These are phyloP conservation scores for Hippophae gyantsensis DNA, from an alignment of 306 rosid genomes.

Conservation along the genomic window DNA sequence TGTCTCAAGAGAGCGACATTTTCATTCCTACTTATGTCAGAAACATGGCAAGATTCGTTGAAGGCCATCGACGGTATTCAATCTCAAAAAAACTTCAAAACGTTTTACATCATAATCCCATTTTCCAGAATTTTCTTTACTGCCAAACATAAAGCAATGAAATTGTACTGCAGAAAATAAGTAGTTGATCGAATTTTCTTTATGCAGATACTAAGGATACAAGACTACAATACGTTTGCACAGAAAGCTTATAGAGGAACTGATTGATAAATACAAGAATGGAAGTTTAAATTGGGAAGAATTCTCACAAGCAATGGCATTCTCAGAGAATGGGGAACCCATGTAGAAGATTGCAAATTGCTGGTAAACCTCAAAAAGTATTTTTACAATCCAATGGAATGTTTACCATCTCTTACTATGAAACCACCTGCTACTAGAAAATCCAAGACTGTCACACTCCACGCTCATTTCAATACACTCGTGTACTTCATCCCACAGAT, in stretches of 20 bases:
- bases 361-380: slow-evolving; percentile 30
- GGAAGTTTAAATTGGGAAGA: slow-evolving; percentile 38
- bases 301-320: slow-evolving; percentile 28
- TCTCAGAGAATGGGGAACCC: slow-evolving; percentile 28
- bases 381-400: too few species aligned
- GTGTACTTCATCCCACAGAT: too few species aligned
- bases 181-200: not conserved
- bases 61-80: slow-evolving; percentile 71
- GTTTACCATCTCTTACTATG: too few species aligned
- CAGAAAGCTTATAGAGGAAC: slow-evolving; percentile 19
- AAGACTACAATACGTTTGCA: slow-evolving; percentile 24
- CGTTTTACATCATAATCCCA: not conserved
- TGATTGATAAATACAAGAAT: slow-evolving; percentile 26
- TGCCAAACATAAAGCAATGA: too few species aligned
- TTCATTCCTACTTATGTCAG: slow-evolving; percentile 79
- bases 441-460: too few species aligned
- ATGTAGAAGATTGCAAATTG: slow-evolving; percentile 17
- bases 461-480: too few species aligned
- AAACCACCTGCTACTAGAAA: too few species aligned
- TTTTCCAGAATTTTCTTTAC: not conserved
- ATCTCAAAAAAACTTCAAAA: not conserved
- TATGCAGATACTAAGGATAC: slow-evolving; percentile 26
- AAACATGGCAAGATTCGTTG: slow-evolving; percentile 86
- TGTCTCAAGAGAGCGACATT: slow-evolving; percentile 76
- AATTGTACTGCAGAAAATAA: not conserved